These are phyloP conservation scores for Lentinula aciculospora DNA, from an alignment of 768 basidiomycete species.

Conservation along the genomic window DNA sequence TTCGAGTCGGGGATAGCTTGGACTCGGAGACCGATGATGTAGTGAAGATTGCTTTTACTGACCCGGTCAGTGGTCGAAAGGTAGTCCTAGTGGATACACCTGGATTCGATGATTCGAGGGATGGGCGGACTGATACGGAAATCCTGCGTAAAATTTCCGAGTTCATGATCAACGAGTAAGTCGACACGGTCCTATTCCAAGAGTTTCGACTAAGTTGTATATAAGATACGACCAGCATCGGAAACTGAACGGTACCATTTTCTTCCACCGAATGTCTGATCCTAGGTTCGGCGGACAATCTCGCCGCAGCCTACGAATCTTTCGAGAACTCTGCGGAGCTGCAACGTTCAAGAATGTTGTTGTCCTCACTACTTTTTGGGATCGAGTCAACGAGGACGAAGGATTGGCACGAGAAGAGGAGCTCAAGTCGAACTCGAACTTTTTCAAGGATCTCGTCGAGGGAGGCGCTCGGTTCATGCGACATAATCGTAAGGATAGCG, in stretches of 20 bases:
- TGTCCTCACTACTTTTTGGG: conserved; percentile 38
- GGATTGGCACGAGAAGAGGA: neutral
- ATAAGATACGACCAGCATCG: conserved; percentile 7
- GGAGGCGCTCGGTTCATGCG: conserved; percentile 33
- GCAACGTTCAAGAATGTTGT: conserved; percentile 36
- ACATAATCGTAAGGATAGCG: conserved; percentile 23
- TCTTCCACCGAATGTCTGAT: conserved; percentile 31
- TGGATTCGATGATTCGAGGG: conserved; percentile 21
- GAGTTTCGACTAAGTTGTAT: no score
- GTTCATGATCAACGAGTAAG: conserved; percentile 15
- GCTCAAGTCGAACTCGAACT: conserved; percentile 23
- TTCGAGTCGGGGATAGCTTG: conserved; percentile 1
- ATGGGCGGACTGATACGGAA: conserved; percentile 24
- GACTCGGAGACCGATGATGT: conserved; percentile 6
- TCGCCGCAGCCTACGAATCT: conserved; percentile 34
- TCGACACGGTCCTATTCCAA: no score
- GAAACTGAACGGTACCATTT: conserved; percentile 23
- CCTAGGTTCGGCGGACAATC: conserved; percentile 28
- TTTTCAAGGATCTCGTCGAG: conserved; percentile 35
- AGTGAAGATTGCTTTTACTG: neutral
- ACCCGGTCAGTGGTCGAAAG: conserved; percentile 11
- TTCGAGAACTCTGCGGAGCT: conserved; percentile 35
- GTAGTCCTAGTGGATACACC: conserved; percentile 20
- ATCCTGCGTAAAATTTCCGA: conserved; percentile 27
- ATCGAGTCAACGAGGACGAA: conserved; percentile 23